phyloP scores from a whole-genome alignment of 257 asterid species.

The Buddleja alternifolia region DNA sequence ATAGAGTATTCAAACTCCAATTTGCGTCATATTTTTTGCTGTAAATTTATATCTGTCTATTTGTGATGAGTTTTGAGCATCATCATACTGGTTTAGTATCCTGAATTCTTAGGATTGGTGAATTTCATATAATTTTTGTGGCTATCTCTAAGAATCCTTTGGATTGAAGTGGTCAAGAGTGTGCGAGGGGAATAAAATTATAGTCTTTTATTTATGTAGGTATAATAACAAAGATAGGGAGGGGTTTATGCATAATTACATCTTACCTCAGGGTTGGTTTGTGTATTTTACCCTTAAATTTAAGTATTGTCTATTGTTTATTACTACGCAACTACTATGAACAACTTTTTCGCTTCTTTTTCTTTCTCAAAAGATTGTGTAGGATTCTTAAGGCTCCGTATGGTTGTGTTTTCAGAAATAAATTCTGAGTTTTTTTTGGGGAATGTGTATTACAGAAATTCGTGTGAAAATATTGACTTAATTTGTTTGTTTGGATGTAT shows the following conservation, averaged over 20 bases:
- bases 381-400: too few species aligned
- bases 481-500: too few species aligned
- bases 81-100: not conserved
- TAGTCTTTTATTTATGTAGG: not conserved
- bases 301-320: not conserved
- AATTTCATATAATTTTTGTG: not conserved
- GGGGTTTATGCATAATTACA: too few species aligned
- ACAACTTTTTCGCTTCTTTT: not conserved
- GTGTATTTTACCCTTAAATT: too few species aligned
- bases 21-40: not conserved
- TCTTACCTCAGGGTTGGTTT: too few species aligned
- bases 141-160: not conserved
- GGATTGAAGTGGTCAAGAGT: not conserved
- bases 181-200: not conserved
- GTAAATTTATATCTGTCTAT: not conserved
- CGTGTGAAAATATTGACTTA: too few species aligned
- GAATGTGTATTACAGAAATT: too few species aligned
- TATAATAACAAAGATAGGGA: too few species aligned
- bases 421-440: too few species aligned
- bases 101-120: not conserved
- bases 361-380: not conserved
- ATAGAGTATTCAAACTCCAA: not conserved
- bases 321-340: not conserved
- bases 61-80: conserved; percentile 1
- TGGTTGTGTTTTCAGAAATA: too few species aligned